phyloP scores from a whole-genome alignment of 2,329 filamentous ascomycete genomes.

The Penicillium decumbens region DNA sequence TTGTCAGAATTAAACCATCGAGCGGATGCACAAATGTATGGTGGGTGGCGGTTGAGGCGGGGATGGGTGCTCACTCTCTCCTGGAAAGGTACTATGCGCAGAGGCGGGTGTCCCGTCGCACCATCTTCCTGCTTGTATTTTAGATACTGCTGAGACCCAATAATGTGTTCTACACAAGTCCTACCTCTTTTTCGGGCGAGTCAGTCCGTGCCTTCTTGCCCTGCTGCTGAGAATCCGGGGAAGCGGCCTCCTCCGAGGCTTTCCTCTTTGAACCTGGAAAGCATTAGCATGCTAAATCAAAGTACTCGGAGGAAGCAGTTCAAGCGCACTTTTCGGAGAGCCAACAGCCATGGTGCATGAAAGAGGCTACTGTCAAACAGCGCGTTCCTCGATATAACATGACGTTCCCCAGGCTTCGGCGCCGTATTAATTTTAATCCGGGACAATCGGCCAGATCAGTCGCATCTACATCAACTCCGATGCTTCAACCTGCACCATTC shows the following conservation, averaged over 20 bases:
- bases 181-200: constrained; percentile 41
- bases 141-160: neutral
- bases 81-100: constrained; percentile 73
- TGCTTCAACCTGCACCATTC: neutral
- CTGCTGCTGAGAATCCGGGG: constrained; percentile 41
- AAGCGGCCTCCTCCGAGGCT: constrained; percentile 47
- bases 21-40: constrained; percentile 1
- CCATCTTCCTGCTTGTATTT: constrained; percentile 38
- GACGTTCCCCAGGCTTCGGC: constrained; percentile 9
- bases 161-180: neutral
- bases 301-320: neutral
- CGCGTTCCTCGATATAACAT: constrained; percentile 1
- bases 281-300: constrained; percentile 8
- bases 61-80: constrained; percentile 62
- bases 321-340: constrained; percentile 34
- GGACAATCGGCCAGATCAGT: constrained; percentile 21
- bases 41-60: neutral
- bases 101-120: constrained; percentile 46
- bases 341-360: constrained; percentile 15
- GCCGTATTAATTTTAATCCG: constrained; percentile 12
- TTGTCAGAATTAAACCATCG: neutral
- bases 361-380: neutral
- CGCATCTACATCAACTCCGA: neutral
- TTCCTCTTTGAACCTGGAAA: constrained; percentile 44
- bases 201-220: constrained; percentile 49